Evolutionary conservation across 441 rosid species (phyloP).

Genomic region (Flueggea neowawraea): DNA sequence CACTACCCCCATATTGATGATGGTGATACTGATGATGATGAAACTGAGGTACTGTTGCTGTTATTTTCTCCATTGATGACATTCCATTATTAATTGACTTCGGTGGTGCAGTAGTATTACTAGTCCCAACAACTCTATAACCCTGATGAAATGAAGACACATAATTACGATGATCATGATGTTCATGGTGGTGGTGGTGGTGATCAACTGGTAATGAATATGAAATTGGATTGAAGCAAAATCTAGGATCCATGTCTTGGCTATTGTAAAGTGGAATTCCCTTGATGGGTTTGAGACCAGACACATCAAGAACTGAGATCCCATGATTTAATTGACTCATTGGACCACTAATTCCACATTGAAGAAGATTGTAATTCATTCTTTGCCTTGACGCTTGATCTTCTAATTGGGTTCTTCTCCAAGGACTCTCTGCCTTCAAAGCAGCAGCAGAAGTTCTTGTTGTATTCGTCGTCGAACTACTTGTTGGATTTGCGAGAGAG

Average conservation of each 20-base stretch:
- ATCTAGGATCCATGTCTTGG: conserved; percentile 24
- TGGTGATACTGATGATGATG: conserved; percentile 14
- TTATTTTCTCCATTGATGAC: conserved; percentile 18
- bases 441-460: not conserved
- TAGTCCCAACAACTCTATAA: conserved; percentile 14
- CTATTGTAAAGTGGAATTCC: conserved; percentile 73
- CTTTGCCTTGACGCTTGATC: conserved; percentile 1
- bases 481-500: conserved; percentile 46
- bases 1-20: not conserved
- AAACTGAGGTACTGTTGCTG: conserved; percentile 15
- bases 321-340: conserved; percentile 16
- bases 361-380: conserved; percentile 15
- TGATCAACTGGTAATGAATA: conserved; percentile 25
- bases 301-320: conserved; percentile 28
- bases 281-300: conserved; percentile 56
- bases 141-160: conserved; percentile 3
- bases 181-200: not conserved
- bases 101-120: conserved; percentile 18
- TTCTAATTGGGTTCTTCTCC: conserved; percentile 8
- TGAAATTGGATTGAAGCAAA: conserved; percentile 25
- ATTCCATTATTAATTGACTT: conserved; percentile 24
- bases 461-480: no score
- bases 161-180: no score
- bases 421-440: conserved; percentile 15
- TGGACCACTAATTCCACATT: conserved; percentile 6